Conservation (phyloP, 306 rosid genomes). For the Cercis canadensis region DNA sequence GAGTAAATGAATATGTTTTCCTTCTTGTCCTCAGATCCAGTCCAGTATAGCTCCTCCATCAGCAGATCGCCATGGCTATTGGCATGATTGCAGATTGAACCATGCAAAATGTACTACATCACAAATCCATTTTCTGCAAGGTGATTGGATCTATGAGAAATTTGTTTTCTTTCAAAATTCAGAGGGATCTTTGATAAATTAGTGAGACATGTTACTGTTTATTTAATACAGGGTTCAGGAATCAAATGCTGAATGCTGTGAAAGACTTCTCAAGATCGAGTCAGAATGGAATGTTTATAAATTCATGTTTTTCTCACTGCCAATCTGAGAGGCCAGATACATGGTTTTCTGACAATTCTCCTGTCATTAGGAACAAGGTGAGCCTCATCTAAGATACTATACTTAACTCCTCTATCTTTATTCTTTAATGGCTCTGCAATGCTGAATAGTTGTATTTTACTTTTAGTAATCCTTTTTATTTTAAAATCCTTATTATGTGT, state of each 20-base stretch:
- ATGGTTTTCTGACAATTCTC: slow-evolving; percentile 89
- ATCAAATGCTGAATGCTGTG: slow-evolving; percentile 70
- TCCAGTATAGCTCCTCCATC: slow-evolving; percentile 92
- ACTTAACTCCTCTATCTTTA: neutral
- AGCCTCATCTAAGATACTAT: slow-evolving; percentile 24
- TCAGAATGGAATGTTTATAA: slow-evolving; percentile 76
- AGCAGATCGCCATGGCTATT: slow-evolving; percentile 85
- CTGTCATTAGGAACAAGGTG: slow-evolving; percentile 74
- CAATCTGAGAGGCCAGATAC: slow-evolving; percentile 94
- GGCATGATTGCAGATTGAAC: slow-evolving; percentile 88
- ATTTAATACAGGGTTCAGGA: slow-evolving; percentile 72
- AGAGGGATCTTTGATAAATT: slow-evolving; percentile 9
- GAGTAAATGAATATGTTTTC: slow-evolving; percentile 12
- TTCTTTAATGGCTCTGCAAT: neutral
- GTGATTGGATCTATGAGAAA: slow-evolving; percentile 40
- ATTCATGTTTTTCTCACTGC: slow-evolving; percentile 94
- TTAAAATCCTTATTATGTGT: slow-evolving; percentile 7
- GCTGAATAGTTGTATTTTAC: neutral
- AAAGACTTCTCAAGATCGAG: slow-evolving; percentile 60
- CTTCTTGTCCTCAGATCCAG: slow-evolving; percentile 65
- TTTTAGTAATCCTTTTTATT: neutral
- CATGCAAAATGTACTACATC: slow-evolving; percentile 68
- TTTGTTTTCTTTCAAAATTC: slow-evolving; percentile 19
- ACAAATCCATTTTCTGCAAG: slow-evolving; percentile 84
- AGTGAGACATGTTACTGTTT: slow-evolving; percentile 10